A percentile compares a stretch with the other conserved stretches of the same genome.
phyloP scores from a whole-genome alignment of 73 alveolate genomes.

The Paramecium sonneborni region DNA sequence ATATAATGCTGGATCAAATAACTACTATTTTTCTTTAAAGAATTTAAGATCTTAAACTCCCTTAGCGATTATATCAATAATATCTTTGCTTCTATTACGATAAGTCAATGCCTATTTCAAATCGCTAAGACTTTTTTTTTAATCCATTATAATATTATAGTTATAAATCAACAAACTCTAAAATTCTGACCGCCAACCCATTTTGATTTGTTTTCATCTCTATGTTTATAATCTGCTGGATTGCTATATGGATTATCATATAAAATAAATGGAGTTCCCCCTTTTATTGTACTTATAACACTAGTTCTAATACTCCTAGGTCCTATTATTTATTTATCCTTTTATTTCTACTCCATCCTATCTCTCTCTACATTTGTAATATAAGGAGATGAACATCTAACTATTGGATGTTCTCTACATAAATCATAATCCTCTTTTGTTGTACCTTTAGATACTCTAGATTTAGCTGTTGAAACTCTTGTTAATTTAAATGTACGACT shows the following conservation, averaged over 20 bases:
- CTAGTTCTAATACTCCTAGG: conserved; percentile 18
- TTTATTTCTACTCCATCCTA: background rate
- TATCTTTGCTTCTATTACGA: background rate
- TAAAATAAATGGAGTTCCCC: background rate
- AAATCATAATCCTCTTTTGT: background rate
- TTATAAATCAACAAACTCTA: conserved; percentile 28
- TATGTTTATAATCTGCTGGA: conserved; percentile 35
- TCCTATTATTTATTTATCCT: conserved; percentile 25
- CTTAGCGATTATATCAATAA: background rate
- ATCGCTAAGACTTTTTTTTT: background rate
- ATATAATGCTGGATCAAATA: conserved; percentile 28
- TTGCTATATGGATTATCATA: background rate
- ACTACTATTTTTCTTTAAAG: background rate
- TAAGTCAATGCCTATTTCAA: background rate
- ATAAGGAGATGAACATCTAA: conserved; percentile 56
- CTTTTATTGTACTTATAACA: background rate
- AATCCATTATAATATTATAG: conserved; percentile 22
- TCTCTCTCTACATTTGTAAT: conserved; percentile 36
- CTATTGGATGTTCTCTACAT: conserved; percentile 29
- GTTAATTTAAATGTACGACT: conserved; percentile 37
- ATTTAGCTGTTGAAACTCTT: conserved; percentile 35
- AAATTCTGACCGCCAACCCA: conserved; percentile 28
- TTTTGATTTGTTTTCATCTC: background rate
- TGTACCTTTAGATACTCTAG: conserved; percentile 27
- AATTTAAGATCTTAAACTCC: background rate